Conservation (phyloP, 345 rosid genomes). For the Luvunga scandens region DNA sequence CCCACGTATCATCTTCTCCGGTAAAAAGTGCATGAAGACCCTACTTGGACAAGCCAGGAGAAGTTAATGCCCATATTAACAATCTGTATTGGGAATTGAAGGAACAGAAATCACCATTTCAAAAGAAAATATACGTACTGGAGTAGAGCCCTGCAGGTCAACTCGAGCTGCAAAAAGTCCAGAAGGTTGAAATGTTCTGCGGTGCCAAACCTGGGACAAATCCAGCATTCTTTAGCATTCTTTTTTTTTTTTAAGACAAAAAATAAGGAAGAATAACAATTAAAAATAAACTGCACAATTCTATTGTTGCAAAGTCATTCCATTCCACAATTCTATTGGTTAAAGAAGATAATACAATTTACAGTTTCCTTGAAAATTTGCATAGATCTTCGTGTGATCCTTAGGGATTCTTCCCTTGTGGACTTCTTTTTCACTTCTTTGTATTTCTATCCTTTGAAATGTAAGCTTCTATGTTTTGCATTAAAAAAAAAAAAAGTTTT, state of each 20-base stretch:
- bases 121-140: conserved; percentile 44
- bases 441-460: not conserved
- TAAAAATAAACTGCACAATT: not conserved
- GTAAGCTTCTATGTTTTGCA: not conserved
- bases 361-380: not conserved
- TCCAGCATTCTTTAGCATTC: conserved; percentile 10
- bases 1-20: conserved; percentile 96
- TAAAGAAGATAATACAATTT: not conserved
- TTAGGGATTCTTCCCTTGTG: too few relatives aligned
- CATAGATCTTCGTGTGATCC: too few relatives aligned
- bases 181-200: conserved; percentile 89
- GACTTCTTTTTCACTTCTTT: not conserved
- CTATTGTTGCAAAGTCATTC: not conserved
- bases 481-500: too few relatives aligned
- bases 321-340: not conserved
- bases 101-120: not conserved
- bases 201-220: conserved; percentile 81
- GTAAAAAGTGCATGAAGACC: conserved; percentile 93
- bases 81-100: conserved; percentile 7
- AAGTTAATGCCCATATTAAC: conserved; percentile 12
- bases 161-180: conserved; percentile 97
- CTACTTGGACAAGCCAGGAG: conserved; percentile 35
- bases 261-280: not conserved
- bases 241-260: conserved; percentile 1
- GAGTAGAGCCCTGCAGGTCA: conserved; percentile 80